phyloP scores from a whole-genome alignment of 306 rosid genomes.

The Trifolium dubium region DNA sequence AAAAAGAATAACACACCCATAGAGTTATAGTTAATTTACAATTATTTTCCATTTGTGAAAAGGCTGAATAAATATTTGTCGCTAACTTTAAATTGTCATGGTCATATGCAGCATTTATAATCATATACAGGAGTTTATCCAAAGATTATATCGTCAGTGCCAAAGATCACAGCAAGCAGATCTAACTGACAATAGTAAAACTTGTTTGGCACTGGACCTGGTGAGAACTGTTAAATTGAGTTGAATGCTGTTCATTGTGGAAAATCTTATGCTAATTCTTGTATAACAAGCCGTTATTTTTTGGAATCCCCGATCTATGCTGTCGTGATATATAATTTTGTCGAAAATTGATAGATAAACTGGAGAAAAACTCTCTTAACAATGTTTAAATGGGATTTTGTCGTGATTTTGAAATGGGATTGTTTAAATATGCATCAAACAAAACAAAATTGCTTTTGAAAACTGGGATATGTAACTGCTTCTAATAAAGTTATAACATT shows the following conservation, averaged over 20 bases:
- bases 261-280: conserved; percentile 9
- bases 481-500: conserved; percentile 20
- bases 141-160: conserved; percentile 51
- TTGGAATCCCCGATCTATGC: not conserved
- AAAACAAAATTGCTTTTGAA: conserved; percentile 3
- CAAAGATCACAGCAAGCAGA: conserved; percentile 50
- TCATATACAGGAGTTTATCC: conserved; percentile 64
- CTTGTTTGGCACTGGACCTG: conserved; percentile 31
- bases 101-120: conserved; percentile 87
- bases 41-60: not conserved
- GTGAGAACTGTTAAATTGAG: conserved; percentile 48
- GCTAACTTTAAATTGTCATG: conserved; percentile 42
- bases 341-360: conserved; percentile 1
- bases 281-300: not conserved
- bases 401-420: conserved; percentile 27
- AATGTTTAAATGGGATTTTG: too few relatives aligned
- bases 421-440: conserved; percentile 18
- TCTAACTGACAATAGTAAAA: conserved; percentile 39
- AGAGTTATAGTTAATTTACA: not conserved
- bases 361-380: conserved; percentile 9
- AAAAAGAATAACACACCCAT: not conserved
- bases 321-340: conserved; percentile 24
- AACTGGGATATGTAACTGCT: conserved; percentile 11
- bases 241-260: conserved; percentile 26
- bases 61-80: conserved; percentile 3